Base-by-base conservation (phyloP, 163 green algal genomes). In the Chlamydomonas reinhardtii region DNA sequence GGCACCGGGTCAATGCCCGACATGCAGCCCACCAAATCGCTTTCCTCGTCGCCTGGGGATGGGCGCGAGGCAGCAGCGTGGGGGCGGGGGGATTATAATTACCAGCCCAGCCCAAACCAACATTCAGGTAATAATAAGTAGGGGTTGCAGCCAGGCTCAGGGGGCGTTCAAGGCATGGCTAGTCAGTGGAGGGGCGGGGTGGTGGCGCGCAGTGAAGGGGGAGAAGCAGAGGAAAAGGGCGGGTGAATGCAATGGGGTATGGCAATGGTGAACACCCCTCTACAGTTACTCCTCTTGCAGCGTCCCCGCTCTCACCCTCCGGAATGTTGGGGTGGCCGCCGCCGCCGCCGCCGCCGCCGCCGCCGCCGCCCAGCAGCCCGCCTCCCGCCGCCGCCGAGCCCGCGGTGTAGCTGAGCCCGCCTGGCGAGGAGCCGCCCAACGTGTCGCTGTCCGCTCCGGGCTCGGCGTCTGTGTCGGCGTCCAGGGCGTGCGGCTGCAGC, bases 401-500 rank as follows among this genome's bases (percentile, higher is more conserved):
- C 20, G 43, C 59, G n/a, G 69, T 56, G 48, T 61, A 86, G 54
- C 52, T 79, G n/a, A 78, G 54, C 22, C 52, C 48, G 20, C 37
- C 76, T 0, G 76, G 76, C 35, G 61, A 74, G 76, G 66, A 75
- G 32, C 64, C 76, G 14, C 61, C 62, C 29, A 43, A 29, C 8
- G 54, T 65, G 64, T 84, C 76, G 31, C 37, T 71, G 43, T 84
- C 77, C n/a, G 66, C 76, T n/a, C 52, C 79, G 19, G 24, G 29
- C 68, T n/a, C 66, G 52, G 73, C 54, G 48, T 87, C 81, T 39
- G 71, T 74, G 71, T 87, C 71, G 39, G 74, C 90, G 73, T 92
- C 84, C 56, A 95, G 81, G 15, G 89, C 94, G 89, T 95, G 93
- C 19, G 94, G 94, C 29, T 76, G 90, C 8, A 96, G 86, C 24